Evolutionary conservation across 305 asterid species (phyloP).

Genomic region (Plantago coronopus): DNA sequence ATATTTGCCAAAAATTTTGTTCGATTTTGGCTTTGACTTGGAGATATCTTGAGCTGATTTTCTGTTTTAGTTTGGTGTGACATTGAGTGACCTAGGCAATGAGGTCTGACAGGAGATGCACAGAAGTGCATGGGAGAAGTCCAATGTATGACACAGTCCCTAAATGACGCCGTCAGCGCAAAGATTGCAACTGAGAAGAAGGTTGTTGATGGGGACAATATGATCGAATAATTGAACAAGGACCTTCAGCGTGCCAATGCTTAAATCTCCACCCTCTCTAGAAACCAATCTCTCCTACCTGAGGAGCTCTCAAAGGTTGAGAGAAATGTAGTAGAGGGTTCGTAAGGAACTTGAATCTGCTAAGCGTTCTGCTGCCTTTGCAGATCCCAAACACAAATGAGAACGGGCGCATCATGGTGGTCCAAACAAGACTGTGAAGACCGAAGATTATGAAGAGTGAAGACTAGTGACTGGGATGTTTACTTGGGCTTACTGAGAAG

Average conservation of each 20-base stretch:
- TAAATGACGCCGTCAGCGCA: not conserved
- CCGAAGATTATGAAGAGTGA: too few relatives aligned
- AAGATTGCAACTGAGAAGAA: not conserved
- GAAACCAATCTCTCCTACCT: not conserved
- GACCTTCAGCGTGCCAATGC: conserved; percentile 1
- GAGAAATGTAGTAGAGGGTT: not conserved
- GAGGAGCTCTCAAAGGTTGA: conserved; percentile 2
- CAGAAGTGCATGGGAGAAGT: too few relatives aligned
- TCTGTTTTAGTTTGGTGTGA: too few relatives aligned
- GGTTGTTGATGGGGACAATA: conserved; percentile 1
- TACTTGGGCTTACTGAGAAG: too few relatives aligned
- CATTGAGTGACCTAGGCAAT: too few relatives aligned
- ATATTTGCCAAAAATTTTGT: too few relatives aligned
- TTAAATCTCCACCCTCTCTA: not conserved
- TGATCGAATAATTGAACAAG: not conserved
- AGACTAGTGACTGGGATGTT: too few relatives aligned
- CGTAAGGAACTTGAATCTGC: not conserved
- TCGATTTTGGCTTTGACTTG: too few relatives aligned
- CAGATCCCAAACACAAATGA: not conserved
- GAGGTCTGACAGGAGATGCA: too few relatives aligned
- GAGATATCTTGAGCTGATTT: too few relatives aligned
- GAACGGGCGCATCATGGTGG: not conserved
- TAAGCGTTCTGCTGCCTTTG: not conserved
- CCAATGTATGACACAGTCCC: too few relatives aligned
- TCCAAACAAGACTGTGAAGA: not conserved